A percentile compares a stretch with the other conserved stretches of the same genome.
phyloP scores from a whole-genome alignment of 192 early-diverging fungal species.

The Geosiphon pyriformis region DNA sequence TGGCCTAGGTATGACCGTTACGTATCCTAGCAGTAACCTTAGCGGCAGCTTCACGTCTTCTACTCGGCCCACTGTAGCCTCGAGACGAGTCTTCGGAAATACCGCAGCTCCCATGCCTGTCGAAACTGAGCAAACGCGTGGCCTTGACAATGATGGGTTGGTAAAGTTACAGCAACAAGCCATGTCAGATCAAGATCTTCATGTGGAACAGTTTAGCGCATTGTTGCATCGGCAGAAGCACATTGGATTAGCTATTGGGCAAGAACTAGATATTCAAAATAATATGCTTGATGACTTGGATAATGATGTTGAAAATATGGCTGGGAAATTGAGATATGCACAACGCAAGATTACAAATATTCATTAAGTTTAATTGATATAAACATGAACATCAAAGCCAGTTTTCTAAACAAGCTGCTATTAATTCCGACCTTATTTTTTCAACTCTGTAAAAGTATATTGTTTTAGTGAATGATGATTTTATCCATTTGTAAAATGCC shows the following conservation, averaged over 20 bases:
- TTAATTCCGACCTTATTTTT: too few species aligned
- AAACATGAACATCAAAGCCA: background rate
- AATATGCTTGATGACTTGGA: constrained; percentile 81
- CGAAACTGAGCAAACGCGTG: constrained; percentile 76
- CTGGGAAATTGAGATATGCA: constrained; percentile 67
- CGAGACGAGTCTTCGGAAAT: constrained; percentile 69
- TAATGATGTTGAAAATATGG: constrained; percentile 69
- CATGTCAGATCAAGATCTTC: constrained; percentile 80
- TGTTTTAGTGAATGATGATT: too few species aligned
- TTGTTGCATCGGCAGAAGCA: constrained; percentile 80
- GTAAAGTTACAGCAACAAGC: constrained; percentile 68
- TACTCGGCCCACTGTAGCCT: constrained; percentile 9
- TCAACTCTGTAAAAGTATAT: too few species aligned
- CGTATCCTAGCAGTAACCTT: constrained; percentile 13
- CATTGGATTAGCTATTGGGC: constrained; percentile 78
- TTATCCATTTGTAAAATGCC: too few species aligned
- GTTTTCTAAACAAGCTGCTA: background rate
- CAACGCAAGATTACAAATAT: constrained; percentile 58
- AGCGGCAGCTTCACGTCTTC: constrained; percentile 1
- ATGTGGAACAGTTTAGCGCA: constrained; percentile 66
- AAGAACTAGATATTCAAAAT: constrained; percentile 92
- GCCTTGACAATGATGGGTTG: constrained; percentile 70
- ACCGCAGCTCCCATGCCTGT: constrained; percentile 41
- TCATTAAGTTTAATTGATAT: background rate
- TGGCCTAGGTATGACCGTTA: background rate